Conservation (phyloP, 345 rosid genomes). For the Gossypium rotundifolium region DNA sequence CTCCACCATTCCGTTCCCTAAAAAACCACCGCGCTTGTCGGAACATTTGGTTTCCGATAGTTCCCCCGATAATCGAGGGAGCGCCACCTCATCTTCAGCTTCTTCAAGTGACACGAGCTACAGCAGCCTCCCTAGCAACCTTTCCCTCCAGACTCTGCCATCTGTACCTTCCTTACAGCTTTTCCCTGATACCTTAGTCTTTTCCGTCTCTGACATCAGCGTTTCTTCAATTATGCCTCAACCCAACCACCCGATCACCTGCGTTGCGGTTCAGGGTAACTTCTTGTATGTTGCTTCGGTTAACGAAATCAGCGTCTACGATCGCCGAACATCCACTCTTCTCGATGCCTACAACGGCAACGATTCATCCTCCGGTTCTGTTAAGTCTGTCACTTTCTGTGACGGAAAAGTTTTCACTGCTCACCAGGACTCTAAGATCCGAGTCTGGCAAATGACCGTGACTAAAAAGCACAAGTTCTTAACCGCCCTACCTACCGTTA, state of each 20-base stretch:
- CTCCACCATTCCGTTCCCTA: conserved; percentile 11
- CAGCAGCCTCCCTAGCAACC: conserved; percentile 59
- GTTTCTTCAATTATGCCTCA: conserved; percentile 35
- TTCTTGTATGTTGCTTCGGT: conserved; percentile 58
- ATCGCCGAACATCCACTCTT: conserved; percentile 32
- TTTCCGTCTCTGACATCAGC: conserved; percentile 38
- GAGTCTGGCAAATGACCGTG: conserved; percentile 62
- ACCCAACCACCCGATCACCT: conserved; percentile 45
- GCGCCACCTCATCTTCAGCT: conserved; percentile 28
- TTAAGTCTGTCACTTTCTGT: conserved; percentile 54
- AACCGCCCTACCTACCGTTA: conserved; percentile 62
- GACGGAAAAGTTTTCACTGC: conserved; percentile 62
- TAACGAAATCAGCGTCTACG: conserved; percentile 66
- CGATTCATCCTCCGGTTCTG: conserved; percentile 57
- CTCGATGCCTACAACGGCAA: conserved; percentile 41
- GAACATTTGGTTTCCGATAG: conserved; percentile 25
- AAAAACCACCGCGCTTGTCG: conserved; percentile 8
- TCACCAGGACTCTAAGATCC: conserved; percentile 84
- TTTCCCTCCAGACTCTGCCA: conserved; percentile 76
- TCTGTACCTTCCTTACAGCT: conserved; percentile 74
- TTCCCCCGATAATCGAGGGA: conserved; percentile 14
- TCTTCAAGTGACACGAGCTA: conserved; percentile 23
- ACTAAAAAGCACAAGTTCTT: conserved; percentile 39
- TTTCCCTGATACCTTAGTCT: conserved; percentile 30
- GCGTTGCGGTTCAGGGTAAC: conserved; percentile 50